These are phyloP conservation scores for Aureobasidium leucospermi DNA, from an alignment of 2,329 filamentous ascomycete species.

Conservation along the genomic window DNA sequence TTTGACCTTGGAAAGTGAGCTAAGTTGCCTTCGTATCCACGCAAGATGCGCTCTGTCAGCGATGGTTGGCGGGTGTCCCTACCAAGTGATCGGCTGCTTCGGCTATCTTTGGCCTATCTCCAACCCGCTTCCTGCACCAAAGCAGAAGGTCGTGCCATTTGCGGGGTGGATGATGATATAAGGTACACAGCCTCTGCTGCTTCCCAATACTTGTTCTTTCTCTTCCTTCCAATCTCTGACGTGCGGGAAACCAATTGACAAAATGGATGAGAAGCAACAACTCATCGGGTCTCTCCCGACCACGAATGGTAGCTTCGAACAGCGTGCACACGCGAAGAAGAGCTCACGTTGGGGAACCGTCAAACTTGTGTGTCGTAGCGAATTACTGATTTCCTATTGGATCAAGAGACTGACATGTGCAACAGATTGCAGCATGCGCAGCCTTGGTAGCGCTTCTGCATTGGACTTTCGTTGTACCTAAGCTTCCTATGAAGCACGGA, in stretches of 20 bases:
- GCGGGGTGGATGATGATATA: conserved; percentile 11
- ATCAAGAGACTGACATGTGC: background rate
- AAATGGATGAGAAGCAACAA: conserved; percentile 20
- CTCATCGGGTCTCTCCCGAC: conserved; percentile 1
- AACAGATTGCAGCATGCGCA: background rate
- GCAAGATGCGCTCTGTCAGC: background rate
- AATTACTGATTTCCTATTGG: background rate
- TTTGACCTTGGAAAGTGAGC: too few relatives aligned
- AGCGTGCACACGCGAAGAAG: conserved; percentile 11
- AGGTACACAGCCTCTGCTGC: conserved; percentile 9
- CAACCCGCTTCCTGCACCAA: background rate
- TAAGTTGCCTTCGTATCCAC: too few relatives aligned
- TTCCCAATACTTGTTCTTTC: background rate
- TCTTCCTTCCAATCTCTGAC: background rate
- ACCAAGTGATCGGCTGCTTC: conserved; percentile 4
- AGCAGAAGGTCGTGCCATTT: conserved; percentile 9
- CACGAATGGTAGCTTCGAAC: background rate
- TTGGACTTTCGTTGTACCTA: background rate
- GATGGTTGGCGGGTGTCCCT: background rate
- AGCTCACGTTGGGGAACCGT: background rate
- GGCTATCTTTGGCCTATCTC: conserved; percentile 9
- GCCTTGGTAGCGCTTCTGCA: background rate
- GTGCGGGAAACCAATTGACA: background rate
- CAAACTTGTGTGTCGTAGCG: background rate
- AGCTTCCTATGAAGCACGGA: background rate